Conservation (phyloP, 345 rosid genomes). For the Rhodamnia rubescens region DNA sequence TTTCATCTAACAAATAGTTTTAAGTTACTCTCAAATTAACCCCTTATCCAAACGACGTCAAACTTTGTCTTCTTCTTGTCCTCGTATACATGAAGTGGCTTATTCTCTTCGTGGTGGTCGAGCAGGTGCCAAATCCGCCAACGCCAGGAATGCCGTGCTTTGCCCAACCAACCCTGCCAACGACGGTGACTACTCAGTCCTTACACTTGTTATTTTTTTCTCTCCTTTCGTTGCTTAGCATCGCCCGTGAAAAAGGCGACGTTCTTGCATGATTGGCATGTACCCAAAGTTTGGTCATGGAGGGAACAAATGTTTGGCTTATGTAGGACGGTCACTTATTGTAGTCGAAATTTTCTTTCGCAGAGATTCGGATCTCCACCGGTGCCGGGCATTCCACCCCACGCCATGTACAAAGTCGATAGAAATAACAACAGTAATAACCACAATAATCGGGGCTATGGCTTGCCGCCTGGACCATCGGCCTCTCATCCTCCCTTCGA, state of each 20-base stretch:
- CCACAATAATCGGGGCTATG: constrained; percentile 12
- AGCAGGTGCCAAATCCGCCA: constrained; percentile 27
- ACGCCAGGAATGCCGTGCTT: constrained; percentile 48
- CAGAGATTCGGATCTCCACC: constrained; percentile 53
- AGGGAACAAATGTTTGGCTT: background rate
- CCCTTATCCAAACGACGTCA: background rate
- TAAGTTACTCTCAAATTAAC: background rate
- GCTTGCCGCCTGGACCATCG: constrained; percentile 26
- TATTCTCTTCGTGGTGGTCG: background rate
- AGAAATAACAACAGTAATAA: background rate
- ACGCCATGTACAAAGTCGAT: constrained; percentile 35
- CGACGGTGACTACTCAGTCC: constrained; percentile 31
- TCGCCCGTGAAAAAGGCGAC: background rate
- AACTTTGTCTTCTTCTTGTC: background rate
- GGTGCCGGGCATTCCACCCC: constrained; percentile 47
- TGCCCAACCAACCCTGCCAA: constrained; percentile 28
- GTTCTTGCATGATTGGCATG: background rate
- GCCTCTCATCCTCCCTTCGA: constrained; percentile 32
- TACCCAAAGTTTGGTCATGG: background rate
- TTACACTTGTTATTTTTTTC: background rate
- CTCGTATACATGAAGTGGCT: background rate
- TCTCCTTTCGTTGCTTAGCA: background rate
- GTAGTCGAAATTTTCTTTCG: background rate
- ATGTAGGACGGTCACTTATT: background rate
- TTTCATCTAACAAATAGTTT: background rate